A percentile compares a stretch with the other conserved stretches of the same genome.
These are phyloP conservation scores for Lineolata rhizophorae DNA, from an alignment of 495 filamentous ascomycete species.

Conservation along the genomic window DNA sequence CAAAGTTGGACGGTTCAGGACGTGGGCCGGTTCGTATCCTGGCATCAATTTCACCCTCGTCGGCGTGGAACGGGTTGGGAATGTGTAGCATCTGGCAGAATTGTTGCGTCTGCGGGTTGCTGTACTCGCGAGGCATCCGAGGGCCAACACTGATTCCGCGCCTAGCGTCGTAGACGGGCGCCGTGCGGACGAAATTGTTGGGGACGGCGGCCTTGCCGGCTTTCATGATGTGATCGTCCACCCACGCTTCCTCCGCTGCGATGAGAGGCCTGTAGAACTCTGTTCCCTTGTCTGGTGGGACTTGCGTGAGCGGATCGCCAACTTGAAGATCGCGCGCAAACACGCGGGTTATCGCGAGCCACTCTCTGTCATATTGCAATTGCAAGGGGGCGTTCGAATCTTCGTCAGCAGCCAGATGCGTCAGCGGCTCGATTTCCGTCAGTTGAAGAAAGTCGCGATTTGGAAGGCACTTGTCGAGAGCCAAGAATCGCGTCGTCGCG, in stretches of 20 bases:
- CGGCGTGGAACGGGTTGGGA: conserved; percentile 50
- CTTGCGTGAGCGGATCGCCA: conserved; percentile 27
- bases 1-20: too few relatives aligned
- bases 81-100: conserved; percentile 68
- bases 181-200: conserved; percentile 52
- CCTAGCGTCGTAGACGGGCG: conserved; percentile 38
- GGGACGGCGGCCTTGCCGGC: conserved; percentile 40
- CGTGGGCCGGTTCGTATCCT: conserved; percentile 21
- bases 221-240: conserved; percentile 46
- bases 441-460: conserved; percentile 65
- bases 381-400: conserved; percentile 14
- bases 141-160: conserved; percentile 9
- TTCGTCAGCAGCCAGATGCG: not conserved
- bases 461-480: conserved; percentile 72
- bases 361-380: conserved; percentile 77
- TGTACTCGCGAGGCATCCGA: conserved; percentile 44
- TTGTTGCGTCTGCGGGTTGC: conserved; percentile 51
- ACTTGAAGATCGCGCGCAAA: conserved; percentile 40
- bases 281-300: conserved; percentile 37
- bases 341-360: conserved; percentile 75
- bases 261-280: conserved; percentile 39
- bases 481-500: conserved; percentile 59
- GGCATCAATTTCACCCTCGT: conserved; percentile 39
- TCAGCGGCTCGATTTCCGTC: conserved; percentile 27
- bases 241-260: conserved; percentile 44